Percentiles rank a stretch among this genome's conserved stretches.
Conservation (phyloP, 164 flowering plant genomes). For the Vitis cinerea region DNA sequence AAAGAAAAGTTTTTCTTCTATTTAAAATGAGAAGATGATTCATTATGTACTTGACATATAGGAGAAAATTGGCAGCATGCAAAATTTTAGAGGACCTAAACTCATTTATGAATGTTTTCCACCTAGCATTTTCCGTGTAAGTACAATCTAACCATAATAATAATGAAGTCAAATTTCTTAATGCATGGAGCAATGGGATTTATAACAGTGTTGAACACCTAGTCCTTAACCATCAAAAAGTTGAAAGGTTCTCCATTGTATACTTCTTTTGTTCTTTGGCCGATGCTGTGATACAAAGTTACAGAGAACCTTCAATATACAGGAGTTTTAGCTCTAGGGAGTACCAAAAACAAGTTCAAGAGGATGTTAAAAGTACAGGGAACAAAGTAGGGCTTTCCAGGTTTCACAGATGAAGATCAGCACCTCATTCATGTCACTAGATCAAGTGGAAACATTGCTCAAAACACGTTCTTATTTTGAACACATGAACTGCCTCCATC, state of each 20-base stretch:
- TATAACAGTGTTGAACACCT: constrained; percentile 35
- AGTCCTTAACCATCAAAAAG: constrained; percentile 21
- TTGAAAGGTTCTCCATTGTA: constrained; percentile 34
- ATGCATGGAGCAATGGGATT: constrained; percentile 31
- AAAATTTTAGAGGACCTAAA: no score
- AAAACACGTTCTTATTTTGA: no score
- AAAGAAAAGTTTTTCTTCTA: no score
- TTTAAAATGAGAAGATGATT: no score
- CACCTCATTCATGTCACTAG: no score
- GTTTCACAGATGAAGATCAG: constrained; percentile 13
- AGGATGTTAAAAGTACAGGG: constrained; percentile 26
- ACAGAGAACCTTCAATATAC: constrained; percentile 16
- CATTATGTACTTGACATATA: no score
- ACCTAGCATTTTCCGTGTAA: background rate
- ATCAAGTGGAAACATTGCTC: no score
- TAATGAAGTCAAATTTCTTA: background rate
- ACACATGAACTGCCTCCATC: no score
- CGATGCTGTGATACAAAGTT: constrained; percentile 25
- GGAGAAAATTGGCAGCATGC: background rate
- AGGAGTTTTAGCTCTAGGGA: constrained; percentile 25
- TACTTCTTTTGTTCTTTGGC: constrained; percentile 29
- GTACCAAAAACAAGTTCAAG: constrained; percentile 19
- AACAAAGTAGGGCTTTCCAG: constrained; percentile 35
- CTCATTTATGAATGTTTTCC: no score
- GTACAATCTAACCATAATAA: background rate